phyloP scores from a whole-genome alignment of 2,329 filamentous ascomycete species.

The Venturia effusa region DNA sequence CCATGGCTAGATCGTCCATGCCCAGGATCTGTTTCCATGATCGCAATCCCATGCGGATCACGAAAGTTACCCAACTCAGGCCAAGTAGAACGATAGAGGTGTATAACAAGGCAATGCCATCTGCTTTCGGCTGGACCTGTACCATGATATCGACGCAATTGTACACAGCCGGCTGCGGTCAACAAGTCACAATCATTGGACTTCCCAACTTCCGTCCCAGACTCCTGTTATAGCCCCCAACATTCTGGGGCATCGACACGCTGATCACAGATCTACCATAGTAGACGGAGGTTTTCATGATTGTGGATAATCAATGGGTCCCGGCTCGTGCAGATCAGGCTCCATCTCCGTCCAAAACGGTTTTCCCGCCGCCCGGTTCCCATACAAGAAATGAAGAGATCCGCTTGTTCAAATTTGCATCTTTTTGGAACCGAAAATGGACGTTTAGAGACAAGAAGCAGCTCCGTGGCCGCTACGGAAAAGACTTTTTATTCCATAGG shows the following conservation, averaged over 20 bases:
- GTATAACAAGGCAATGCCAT: not conserved
- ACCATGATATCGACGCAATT: not conserved
- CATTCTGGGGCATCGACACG: not conserved
- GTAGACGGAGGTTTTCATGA: not conserved
- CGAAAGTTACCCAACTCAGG: not conserved
- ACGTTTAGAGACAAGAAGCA: not conserved
- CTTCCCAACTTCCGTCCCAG: not conserved
- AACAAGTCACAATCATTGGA: not conserved
- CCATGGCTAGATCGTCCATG: not conserved
- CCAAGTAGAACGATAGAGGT: not conserved
- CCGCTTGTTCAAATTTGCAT: not conserved
- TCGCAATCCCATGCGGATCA: not conserved
- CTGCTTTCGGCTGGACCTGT: slow-evolving; percentile 10
- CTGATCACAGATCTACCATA: not conserved
- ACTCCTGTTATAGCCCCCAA: not conserved
- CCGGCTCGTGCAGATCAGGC: not conserved
- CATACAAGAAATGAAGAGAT: not conserved
- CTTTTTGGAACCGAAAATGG: not conserved
- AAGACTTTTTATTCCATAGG: too few relatives aligned
- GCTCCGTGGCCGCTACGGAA: not conserved
- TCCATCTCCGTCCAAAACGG: not conserved
- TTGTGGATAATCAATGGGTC: not conserved
- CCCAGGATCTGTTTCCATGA: not conserved
- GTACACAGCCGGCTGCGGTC: not conserved
- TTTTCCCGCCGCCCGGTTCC: not conserved